Base-by-base conservation (phyloP, 2,329 filamentous ascomycete species). In the Gnomoniopsis sp. region DNA sequence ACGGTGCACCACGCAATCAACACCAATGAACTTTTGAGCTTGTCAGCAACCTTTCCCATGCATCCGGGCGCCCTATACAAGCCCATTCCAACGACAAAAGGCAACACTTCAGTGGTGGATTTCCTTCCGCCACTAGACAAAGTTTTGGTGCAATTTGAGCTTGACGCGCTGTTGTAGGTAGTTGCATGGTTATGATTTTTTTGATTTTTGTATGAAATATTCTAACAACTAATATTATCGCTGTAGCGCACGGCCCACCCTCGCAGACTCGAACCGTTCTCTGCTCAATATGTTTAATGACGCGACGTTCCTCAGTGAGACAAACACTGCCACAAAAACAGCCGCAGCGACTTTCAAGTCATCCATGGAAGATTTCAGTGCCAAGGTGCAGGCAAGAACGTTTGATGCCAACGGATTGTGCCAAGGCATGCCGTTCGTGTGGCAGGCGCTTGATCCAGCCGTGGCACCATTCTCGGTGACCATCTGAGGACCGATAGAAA, bases 381-480 rank as follows among this genome's bases (percentile, higher is more conserved):
- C 64, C 3, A 63, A 68, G 41, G 65, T 79, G 11, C 65, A 66
- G n/a, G 66, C 56, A 7, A 70, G 75, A 26, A 60, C 21, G 0
- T 79, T 81, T 66, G 75, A 75, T 60, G 59, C 55, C 4, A 51
- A 75, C 4, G 78, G 77, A 0, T 68, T 80, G 48, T 72, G 70
- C 61, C 69, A 73, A 59, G 77, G 76, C 2, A 78, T 78, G 77
- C 78, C 77, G 6, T 79, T 78, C 60, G 46, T 79, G 1, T 80
- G 70, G 62, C 58, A 54, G 44, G 61, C 56, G 8, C 43, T 64
- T 49, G 58, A 64, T 53, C 62, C 62, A 1, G 57, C 49, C 3
- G 55, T 58, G 17, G 61, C 59, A 15, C 62, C 62, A 1, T 64
- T 55, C 22, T 61, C 49, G 11, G 23, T 60, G 17, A 57, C 49